Base-by-base conservation (phyloP, 2,329 filamentous ascomycete genomes). In the Acephala macrosclerotiorum region DNA sequence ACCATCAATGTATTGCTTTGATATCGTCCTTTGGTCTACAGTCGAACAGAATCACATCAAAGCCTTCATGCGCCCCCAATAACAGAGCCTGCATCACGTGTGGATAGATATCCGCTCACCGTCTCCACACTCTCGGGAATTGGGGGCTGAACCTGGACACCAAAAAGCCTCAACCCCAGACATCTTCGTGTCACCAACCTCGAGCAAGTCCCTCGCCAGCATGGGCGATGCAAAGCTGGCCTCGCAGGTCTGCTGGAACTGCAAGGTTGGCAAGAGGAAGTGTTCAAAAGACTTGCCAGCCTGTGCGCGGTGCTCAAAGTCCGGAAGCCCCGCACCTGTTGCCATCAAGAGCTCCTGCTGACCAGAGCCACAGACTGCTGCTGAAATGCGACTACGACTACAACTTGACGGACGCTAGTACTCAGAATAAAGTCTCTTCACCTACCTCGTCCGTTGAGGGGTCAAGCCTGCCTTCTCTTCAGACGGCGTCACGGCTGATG, bases 341-440 rank as follows among this genome's bases (percentile, higher is more conserved):
- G 18, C 40, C 5, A 63, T 58, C 18, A 45, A 22, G 36, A 29
- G 40, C 2, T 18, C 2, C n/a, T 20, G 56, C 62, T 69, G 25
- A 67, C 35, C 20, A 57, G 5, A 40, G n/a, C 35, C 49, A n/a
- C 26, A 72, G 70, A 55, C 61, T 72, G 4, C 60, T 72, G 20
- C 20, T 71, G 51, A 66, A 67, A 20, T 72, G 70, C 58, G 64
- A 71, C n/a, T 72, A 72, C 47, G 63, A 69, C 33, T 69, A 64
- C 59, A 58, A 33, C 42, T 35, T 33, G 8, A 42, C 58, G 29
- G 64, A 58, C 22, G 16, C 58, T 29, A 60, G 40, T 33, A 36
- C 62, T 40, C 58, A 63, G 40, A 58, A 35, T 25, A 63, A 60
- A 42, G 60, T 59, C 16, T 22, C 51, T 14, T 66, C 63, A 4